Base-by-base conservation (phyloP, 108 stramenopile species). In the Skeletonema marinoi region DNA sequence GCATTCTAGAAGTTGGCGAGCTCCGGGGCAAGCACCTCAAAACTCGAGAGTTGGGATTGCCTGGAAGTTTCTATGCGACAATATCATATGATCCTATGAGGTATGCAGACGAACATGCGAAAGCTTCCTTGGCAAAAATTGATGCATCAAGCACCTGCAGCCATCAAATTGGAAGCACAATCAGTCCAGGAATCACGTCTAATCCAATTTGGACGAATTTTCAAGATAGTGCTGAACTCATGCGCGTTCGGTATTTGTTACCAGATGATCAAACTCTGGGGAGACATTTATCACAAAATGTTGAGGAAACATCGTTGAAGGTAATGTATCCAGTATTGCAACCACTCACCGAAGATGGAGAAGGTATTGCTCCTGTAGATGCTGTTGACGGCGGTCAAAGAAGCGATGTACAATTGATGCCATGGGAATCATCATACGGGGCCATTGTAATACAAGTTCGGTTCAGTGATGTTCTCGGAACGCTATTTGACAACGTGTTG, bases 401-500 rank as follows among this genome's bases (percentile, higher is more conserved):
- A 14, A 38, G 14, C 13, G 70, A 51, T n/a, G 32, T 86, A 21
- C 65, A 61, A 31, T 71, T 88, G 38, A 31, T 75, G 30, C 88
- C 89, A 3, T 96, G 94, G 94, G 78, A 82, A 44, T 66, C 81
- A 39, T 89, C 87, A 17, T 39, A 54, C 38, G 90, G 89, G 42
- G 92, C 90, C 11, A 65, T 96, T 39, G 91, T 93, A 10, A 33
- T 93, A 6, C 88, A 93, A 46, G 88, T 93, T 42, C 63, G 86
- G 6, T 92, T 90, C 64, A 75, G 75, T 33, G 91, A 92, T 73
- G 79, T 89, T 64, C 68, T 95, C 2, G 82, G 81, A 30, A 60
- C 74, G 29, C 60, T 92, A 38, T 90, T 90, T 68, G 92, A 93
- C 38, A 78, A 86, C 63, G 74, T 88, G 6, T 25, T 93, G 32